A percentile compares a stretch with the other conserved stretches of the same genome.
Conservation (phyloP, 2,329 filamentous ascomycete genomes). For the Akanthomyces dipterigenus region DNA sequence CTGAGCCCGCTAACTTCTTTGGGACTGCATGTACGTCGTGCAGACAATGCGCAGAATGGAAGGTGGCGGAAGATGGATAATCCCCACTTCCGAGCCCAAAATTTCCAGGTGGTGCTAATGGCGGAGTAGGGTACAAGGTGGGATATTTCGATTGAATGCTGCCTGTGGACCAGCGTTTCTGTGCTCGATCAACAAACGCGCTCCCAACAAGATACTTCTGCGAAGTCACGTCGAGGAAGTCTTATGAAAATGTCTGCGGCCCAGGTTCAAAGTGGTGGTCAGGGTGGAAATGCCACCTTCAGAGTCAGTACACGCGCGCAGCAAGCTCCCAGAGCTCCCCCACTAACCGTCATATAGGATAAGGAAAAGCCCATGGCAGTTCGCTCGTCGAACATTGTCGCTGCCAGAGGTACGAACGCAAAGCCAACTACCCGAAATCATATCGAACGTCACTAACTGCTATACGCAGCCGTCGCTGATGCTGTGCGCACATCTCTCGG, state of each 20-base stretch:
- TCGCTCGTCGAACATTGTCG: constrained; percentile 92
- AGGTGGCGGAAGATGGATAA: constrained; percentile 31
- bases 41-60: constrained; percentile 14
- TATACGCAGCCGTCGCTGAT: constrained; percentile 75
- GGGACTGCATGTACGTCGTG: constrained; percentile 13
- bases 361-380: constrained; percentile 99
- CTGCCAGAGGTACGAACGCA: constrained; percentile 70
- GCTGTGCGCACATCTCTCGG: constrained; percentile 95
- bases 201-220: constrained; percentile 2
- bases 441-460: constrained; percentile 15
- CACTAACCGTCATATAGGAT: constrained; percentile 44
- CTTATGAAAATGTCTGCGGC: constrained; percentile 39
- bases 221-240: constrained; percentile 22
- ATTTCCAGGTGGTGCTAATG: constrained; percentile 27
- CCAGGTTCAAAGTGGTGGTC: constrained; percentile 24
- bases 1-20: constrained; percentile 19
- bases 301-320: constrained; percentile 37
- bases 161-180: constrained; percentile 23
- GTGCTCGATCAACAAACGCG: constrained; percentile 24
- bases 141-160: constrained; percentile 29
- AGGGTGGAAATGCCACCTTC: constrained; percentile 48
- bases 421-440: not conserved
- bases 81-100: constrained; percentile 33
- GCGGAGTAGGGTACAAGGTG: constrained; percentile 35
- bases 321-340: constrained; percentile 29